Base-by-base conservation (phyloP, 2,329 filamentous ascomycete species). In the Sphaerulina vaccinii region DNA sequence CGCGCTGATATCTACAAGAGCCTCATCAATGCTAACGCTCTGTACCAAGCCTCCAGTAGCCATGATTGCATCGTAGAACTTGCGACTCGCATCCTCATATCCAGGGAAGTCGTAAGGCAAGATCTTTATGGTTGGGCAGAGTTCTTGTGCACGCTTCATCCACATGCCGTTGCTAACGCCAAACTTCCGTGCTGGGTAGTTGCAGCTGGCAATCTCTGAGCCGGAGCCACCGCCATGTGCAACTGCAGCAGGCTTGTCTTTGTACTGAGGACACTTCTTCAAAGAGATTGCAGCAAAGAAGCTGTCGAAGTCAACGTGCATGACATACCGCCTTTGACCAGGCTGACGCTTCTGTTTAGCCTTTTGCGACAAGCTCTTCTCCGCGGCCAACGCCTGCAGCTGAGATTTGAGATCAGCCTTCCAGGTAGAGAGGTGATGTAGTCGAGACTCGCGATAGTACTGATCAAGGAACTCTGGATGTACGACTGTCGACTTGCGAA, bases 91-190 rank as follows among this genome's bases (percentile, higher is more conserved):
- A 54, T 91, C 87, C 74, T 99, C 93, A 61, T 99, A 99, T 0
- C 85, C 92, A 1, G 88, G 86, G 65, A 97, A 99, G 65, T 99
- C 91, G 63, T 99, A 99, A 0, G 91, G 88, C n/a, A 99, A 68
- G 1, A 97, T 85, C 61, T 95, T 90, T 15, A 99, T 75, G 18
- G 90, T 83, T 0, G 92, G 86, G 65, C 90, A 99, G 15, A 93
- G 70, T 60, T 93, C 86, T 53, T 86, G 77, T 0, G 93, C 93
- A 27, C 81, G 79, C 68, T 92, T 95, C 92, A 99, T 97, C 93
- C 95, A 99, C 93, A 97, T 99, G 32, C 95, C 95, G 62, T 99
- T 99, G 67, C 91, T 96, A 49, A 99, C 79, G 1, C 92, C 92
- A 62, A 85, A 93, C 24, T 82, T 79, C 32, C 93, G 83, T 5